Conservation (phyloP, 441 rosid species). For the Populus tomentosa region DNA sequence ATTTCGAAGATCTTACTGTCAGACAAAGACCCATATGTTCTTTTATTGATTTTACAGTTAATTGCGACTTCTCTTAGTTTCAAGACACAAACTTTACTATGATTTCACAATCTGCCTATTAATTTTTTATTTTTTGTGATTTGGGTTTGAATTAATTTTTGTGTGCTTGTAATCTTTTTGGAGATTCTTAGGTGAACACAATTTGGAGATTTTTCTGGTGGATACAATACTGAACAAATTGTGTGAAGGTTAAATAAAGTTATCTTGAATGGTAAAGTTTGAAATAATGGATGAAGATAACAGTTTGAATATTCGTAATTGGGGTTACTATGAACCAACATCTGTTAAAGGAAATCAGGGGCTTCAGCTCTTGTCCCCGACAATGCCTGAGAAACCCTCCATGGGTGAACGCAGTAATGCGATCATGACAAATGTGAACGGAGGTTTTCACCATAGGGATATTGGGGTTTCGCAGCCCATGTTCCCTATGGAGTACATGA, state of each 20-base stretch:
- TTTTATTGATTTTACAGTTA: neutral
- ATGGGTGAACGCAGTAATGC: neutral
- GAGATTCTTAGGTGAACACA: neutral
- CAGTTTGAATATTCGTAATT: neutral
- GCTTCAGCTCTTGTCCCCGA: neutral
- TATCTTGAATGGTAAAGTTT: neutral
- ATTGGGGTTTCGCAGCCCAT: neutral
- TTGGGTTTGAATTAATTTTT: neutral
- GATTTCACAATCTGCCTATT: neutral
- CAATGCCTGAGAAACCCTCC: neutral
- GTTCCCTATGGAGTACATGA: constrained; percentile 18
- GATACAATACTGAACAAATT: neutral
- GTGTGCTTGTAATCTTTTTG: neutral
- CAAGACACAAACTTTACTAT: neutral
- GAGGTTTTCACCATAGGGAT: neutral
- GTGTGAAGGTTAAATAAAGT: neutral
- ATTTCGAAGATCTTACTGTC: neutral
- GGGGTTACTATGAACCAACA: neutral
- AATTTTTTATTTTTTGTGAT: neutral
- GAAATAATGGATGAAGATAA: neutral
- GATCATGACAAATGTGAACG: neutral
- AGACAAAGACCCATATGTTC: neutral
- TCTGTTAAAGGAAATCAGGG: neutral
- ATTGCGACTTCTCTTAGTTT: neutral
- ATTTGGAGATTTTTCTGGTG: neutral